Evolutionary conservation across 169 alveolate species (phyloP), one percentile per base, ranked within the genome.

Genomic region (Eimeria falciformis): DNA sequence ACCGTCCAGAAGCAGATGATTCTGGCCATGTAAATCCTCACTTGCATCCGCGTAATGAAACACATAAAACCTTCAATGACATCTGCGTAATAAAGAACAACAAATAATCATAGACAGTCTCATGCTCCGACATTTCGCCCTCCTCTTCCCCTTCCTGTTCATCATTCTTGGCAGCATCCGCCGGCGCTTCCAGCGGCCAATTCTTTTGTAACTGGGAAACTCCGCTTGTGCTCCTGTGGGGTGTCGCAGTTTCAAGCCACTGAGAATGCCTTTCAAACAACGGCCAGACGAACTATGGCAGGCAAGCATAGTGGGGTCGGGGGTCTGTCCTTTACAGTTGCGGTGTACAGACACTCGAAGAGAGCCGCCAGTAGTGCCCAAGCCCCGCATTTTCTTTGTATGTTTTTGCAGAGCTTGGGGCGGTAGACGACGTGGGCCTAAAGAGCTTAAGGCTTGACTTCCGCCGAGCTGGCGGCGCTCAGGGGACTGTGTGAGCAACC

Each of bases 1-100:
- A 96, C 75, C 94, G 94, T 47, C 73, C 94, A 1, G 96, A 94
- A 25, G 86, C 82, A 6, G 97, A 94, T 11, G 91, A 82, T 17
- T 46, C 73, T 5, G 53, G 88, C 43, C 88, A 68, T 40, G 88
- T 50, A 25, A 5, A 71, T 33, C 11, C 5, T 71, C 69, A 47
- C 25, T 58, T 40, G 2, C 53, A 37, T 50, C 21, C 33, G 9
- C 17, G 78, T 12, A 11, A 66, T 7, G 43, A 12, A 18, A 29
- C 46, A 86, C 62, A 68, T 25, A 78, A 71, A 78, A n/a, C n/a
- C n/a, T 4, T 50, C 62, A 7, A 50, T 50, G n/a, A 14, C 62
- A 11, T 50, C 62, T 50, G 62, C 14, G n/a, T 14, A 50, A 50
- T n/a, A n/a, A n/a, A n/a, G n/a, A n/a, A n/a, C n/a, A n/a, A n/a